phyloP scores from a whole-genome alignment of 2,329 filamentous ascomycete species.

The Dactylellina sp. region DNA sequence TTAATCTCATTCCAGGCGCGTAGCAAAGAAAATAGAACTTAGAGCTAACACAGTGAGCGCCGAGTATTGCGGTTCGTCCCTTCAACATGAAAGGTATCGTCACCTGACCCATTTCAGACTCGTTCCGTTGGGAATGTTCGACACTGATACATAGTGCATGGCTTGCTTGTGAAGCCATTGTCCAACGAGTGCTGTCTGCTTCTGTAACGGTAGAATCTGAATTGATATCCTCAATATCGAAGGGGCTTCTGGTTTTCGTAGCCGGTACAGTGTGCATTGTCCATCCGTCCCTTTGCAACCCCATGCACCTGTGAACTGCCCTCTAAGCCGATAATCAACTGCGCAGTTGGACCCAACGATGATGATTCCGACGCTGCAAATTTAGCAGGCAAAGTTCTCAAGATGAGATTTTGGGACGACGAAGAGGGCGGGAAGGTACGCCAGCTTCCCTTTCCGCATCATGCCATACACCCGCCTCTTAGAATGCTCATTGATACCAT shows the following conservation, averaged over 20 bases:
- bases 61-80: slow-evolving; percentile 1
- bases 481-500: slow-evolving; percentile 28
- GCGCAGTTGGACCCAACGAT: slow-evolving; percentile 81
- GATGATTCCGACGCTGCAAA: slow-evolving; percentile 87
- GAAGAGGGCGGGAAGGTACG: slow-evolving; percentile 73
- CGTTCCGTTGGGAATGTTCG: slow-evolving; percentile 63
- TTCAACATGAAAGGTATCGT: slow-evolving; percentile 48
- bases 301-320: background rate
- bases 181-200: slow-evolving; percentile 93
- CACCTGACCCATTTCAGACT: slow-evolving; percentile 4
- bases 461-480: slow-evolving; percentile 35
- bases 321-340: slow-evolving; percentile 25
- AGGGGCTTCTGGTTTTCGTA: slow-evolving; percentile 89
- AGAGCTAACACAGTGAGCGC: slow-evolving; percentile 4
- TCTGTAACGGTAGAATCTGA: slow-evolving; percentile 95
- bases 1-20: slow-evolving; percentile 9
- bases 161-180: slow-evolving; percentile 73
- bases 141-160: slow-evolving; percentile 10
- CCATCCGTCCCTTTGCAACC: slow-evolving; percentile 7
- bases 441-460: slow-evolving; percentile 7
- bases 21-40: slow-evolving; percentile 4
- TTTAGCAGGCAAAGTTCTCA: slow-evolving; percentile 86
- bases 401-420: slow-evolving; percentile 92
- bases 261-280: slow-evolving; percentile 65
- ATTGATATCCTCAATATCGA: slow-evolving; percentile 88